Evolutionary conservation across 768 basidiomycete genomes (phyloP), one percentile per base, ranked within the genome.

Genomic region (Leccinum aurantiacum): DNA sequence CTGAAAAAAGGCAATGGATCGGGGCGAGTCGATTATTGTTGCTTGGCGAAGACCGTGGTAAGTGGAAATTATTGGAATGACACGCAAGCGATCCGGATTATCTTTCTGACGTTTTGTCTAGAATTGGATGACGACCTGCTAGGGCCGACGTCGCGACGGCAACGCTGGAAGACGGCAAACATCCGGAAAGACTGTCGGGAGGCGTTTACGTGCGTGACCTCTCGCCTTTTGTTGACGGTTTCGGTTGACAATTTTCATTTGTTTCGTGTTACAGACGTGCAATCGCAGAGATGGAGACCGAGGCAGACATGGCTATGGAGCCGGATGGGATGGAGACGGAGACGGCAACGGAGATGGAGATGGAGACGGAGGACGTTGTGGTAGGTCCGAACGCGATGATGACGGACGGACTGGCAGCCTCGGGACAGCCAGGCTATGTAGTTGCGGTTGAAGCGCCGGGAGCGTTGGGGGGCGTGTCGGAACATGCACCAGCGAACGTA

Each of bases 11-110:
- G 90, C 81, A 84, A 74, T 88, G 82, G 78, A 77, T 92, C 4
- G 69, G 77, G 3, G 60, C 77, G 14, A 82, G 80, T 29, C 80
- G 81, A 58, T 73, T 96, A n/a, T 76, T 82, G 50, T 65, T 85
- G 58, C 77, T 96, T 3, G 89, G 88, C 5, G 91, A 91, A 65
- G 80, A 86, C 67, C 71, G 82, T 64, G 80, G 93, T 93, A 67
- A 71, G 84, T 59, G 13, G 13, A 5, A n/a, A n/a, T 19, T 54
- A 19, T 24, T 25, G 17, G 51, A 51, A 25, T 48, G 14, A n/a
- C 41, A 44, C n/a, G 15, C 14, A 14, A 15, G 46, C 31, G 22
- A 19, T 44, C n/a, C 60, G 56, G 13, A 56, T 29, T 27, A 44
- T 44, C 35, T 15, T 29, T 44, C 27, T 38, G 55, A 58, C n/a